Base-by-base conservation (phyloP, 441 rosid genomes). In the Raphanus hybrid region DNA sequence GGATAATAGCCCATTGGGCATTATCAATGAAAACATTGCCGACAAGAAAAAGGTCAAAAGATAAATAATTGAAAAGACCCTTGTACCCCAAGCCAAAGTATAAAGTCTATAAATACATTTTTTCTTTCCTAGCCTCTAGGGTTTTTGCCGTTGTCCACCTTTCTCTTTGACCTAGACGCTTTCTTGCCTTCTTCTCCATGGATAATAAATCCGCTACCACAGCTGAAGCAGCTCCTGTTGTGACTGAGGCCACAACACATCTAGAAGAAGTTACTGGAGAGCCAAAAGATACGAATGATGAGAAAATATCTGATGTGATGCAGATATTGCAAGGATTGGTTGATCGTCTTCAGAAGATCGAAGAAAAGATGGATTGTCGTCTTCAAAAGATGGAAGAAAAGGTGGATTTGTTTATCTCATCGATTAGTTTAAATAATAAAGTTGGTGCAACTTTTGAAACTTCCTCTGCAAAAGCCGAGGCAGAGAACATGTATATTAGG, bases 351-450 rank as follows among this genome's bases (percentile, higher is more conserved):
- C 60, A 14, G 59, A 16, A 18, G 71, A 50, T 67, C 4, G 57
- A 50, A 50, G 57, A 50, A 50, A 50, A 5, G 57, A 50, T 50
- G 18, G 18, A 50, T 5, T n/a, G 57, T 50, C 57, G 57, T 50
- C 16, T 50, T 50, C 57, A 14, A 50, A n/a, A 50, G 57, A 50
- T 50, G 57, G 60, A 67, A 29, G 60, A 15, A 15, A 67, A 67
- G 71, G 0, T 43, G 57, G 57, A 66, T 66, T 66, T 43, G 34
- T 50, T 67, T 9, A 8, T 14, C 59, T n/a, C 39, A n/a, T 67
- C 6, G 45, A 34, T 8, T 14, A 1, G 18, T 61, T 35, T 35
- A 35, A 35, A 35, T 7, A 35, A 35, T 35, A 35, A 35, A 35
- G 41, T 8, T 35, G 41, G 9, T 35, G 41, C 41, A 35, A 35